These are phyloP conservation scores for Metarhizium anisopliae DNA, from an alignment of 2,329 filamentous ascomycete species.

Conservation along the genomic window DNA sequence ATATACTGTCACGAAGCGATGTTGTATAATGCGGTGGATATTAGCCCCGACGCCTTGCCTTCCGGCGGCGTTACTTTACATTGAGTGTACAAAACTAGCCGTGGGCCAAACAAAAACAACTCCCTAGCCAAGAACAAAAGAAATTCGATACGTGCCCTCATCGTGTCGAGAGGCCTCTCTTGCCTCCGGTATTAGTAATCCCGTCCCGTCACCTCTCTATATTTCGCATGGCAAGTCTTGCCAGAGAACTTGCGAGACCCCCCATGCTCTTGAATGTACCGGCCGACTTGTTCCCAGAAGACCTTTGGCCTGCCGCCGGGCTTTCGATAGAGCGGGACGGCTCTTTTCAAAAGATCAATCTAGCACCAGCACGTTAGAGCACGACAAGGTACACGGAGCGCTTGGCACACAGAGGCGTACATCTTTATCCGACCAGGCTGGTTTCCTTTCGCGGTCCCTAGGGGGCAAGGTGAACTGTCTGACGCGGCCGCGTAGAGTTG, in stretches of 20 bases:
- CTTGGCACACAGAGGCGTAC: slow-evolving; percentile 34
- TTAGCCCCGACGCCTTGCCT: too few relatives aligned
- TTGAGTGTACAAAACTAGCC: too few relatives aligned
- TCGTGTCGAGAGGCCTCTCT: neutral
- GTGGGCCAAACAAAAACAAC: too few relatives aligned
- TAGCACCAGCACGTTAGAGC: slow-evolving; percentile 13
- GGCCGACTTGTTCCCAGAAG: slow-evolving; percentile 48
- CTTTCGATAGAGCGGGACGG: slow-evolving; percentile 19
- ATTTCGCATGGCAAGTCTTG: slow-evolving; percentile 50
- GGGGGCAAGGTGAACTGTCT: slow-evolving; percentile 57
- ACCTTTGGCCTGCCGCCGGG: slow-evolving; percentile 34
- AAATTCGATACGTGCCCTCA: too few relatives aligned
- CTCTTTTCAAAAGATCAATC: slow-evolving; percentile 35
- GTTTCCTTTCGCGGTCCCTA: slow-evolving; percentile 53
- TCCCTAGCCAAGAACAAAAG: too few relatives aligned
- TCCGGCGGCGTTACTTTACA: too few relatives aligned
- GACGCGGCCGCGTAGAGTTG: slow-evolving; percentile 61
- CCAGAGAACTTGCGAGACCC: slow-evolving; percentile 52
- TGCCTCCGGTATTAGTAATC: neutral
- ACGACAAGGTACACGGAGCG: neutral
- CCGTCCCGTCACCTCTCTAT: neutral
- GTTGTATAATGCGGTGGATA: too few relatives aligned
- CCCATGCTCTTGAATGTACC: slow-evolving; percentile 41
- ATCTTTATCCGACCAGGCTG: slow-evolving; percentile 53
- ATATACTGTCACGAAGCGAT: too few relatives aligned